Evolutionary conservation across 768 basidiomycete species (phyloP), one percentile per base, ranked within the genome.

Genomic region (Lepiota subincarnata): DNA sequence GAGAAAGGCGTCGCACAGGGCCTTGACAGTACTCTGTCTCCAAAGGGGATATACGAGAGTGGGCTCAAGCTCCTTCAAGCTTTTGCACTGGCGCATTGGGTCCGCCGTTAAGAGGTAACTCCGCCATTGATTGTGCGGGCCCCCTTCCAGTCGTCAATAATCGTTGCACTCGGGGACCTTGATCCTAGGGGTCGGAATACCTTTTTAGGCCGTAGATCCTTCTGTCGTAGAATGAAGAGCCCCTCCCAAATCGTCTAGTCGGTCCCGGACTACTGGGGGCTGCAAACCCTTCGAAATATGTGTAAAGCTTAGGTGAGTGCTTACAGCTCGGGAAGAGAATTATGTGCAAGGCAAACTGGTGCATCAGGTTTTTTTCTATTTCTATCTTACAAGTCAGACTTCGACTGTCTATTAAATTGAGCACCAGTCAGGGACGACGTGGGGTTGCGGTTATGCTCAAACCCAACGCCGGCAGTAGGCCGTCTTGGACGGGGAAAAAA

Each of bases 101-200:
- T 6, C 52, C 52, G 52, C 52, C 38, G 22, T 46, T 53, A 45
- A 28, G 43, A 47, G 4, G 20, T 45, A 53, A 38, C 44, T 53
- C 52, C 52, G 52, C 43, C 52, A 39, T 46, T 38, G 35, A 48
- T 12, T 28, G 8, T 19, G 10, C 12, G 28, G 45, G 24, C 16
- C 16, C 44, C 44, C 26, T 31, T 31, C 13, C 26, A n/a, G 26
- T 22, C 24, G 26, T 31, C 45, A 47, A 18, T 8, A 2, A 13
- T 28, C 2, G 14, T 16, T 28, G 14, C 31, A 11, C 18, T 22
- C 28, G 14, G 45, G 24, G 12, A 47, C 16, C 35, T 12, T 34
- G 18, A 12, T 34, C 45, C 31, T 31, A 31, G 35, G 45, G 34
- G 45, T 34, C 19, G 28, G 34, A 34, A 12, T 34, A 35, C 34